Conservation (phyloP, 345 rosid genomes). For the Microthlaspi erraticum region DNA sequence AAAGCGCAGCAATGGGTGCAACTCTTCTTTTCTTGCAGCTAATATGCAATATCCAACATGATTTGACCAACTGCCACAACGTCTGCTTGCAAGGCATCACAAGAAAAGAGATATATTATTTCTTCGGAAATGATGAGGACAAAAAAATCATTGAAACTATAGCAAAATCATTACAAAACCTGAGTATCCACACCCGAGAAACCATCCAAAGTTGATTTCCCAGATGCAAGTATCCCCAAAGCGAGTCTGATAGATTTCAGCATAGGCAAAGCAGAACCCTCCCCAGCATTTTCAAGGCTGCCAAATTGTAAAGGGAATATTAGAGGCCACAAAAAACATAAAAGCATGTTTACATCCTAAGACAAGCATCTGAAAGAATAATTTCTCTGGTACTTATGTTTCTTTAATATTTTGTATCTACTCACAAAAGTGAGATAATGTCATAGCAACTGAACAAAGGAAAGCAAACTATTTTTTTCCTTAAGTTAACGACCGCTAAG, state of each 20-base stretch:
- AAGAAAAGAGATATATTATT: constrained; percentile 14
- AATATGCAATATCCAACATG: constrained; percentile 90
- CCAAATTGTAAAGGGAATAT: constrained; percentile 38
- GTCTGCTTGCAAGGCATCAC: constrained; percentile 55
- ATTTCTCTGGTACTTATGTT: not conserved
- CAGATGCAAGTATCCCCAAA: constrained; percentile 64
- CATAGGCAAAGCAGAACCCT: constrained; percentile 84
- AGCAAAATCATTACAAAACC: constrained; percentile 48
- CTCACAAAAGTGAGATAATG: constrained; percentile 24
- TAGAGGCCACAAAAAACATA: not conserved
- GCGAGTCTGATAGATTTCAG: constrained; percentile 79
- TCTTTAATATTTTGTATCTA: not conserved
- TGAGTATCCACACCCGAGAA: constrained; percentile 68
- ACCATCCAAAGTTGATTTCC: constrained; percentile 52
- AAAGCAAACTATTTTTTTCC: not conserved
- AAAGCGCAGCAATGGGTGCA: constrained; percentile 88
- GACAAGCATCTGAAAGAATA: constrained; percentile 3
- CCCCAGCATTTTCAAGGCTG: constrained; percentile 98
- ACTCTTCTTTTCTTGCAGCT: constrained; percentile 90
- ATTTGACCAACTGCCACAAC: constrained; percentile 85
- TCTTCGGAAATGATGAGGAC: not conserved
- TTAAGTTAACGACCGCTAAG: not conserved
- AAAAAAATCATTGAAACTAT: constrained; percentile 3
- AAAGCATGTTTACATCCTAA: constrained; percentile 9
- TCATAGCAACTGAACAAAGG: not conserved